Evolutionary conservation across 2,329 filamentous ascomycete species (phyloP).

Genomic region (Helotiales sp.): DNA sequence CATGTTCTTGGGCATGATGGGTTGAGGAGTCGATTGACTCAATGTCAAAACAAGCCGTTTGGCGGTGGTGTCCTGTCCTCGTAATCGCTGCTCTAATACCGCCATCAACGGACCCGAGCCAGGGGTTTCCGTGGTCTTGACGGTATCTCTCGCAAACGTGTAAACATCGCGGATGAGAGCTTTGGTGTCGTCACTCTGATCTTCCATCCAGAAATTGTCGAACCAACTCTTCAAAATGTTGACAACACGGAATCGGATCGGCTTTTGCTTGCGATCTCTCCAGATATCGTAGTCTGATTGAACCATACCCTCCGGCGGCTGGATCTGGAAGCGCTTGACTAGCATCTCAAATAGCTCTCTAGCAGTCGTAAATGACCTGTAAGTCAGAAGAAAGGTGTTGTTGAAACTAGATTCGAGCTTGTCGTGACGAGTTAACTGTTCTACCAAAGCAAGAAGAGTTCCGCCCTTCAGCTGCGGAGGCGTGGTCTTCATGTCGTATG

Average conservation of each 20-base stretch:
- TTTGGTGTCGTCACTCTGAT: conserved; percentile 80
- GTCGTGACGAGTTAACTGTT: conserved; percentile 94
- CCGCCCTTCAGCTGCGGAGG: conserved; percentile 84
- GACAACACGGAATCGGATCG: conserved; percentile 92
- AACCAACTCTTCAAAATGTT: conserved; percentile 99
- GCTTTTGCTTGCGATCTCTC: conserved; percentile 94
- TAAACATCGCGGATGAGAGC: conserved; percentile 87
- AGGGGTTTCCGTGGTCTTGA: conserved; percentile 91
- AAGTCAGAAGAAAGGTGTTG: conserved; percentile 96
- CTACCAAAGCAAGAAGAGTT: conserved; percentile 85
- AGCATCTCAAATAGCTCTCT: conserved; percentile 91
- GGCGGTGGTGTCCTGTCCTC: conserved; percentile 83
- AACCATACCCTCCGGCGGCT: conserved; percentile 82
- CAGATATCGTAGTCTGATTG: conserved; percentile 81
- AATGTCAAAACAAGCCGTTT: conserved; percentile 88
- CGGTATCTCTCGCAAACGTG: conserved; percentile 87
- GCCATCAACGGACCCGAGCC: conserved; percentile 84
- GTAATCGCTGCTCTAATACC: conserved; percentile 85
- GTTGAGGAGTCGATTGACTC: conserved; percentile 79
- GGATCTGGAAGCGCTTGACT: conserved; percentile 88
- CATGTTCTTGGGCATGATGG: conserved; percentile 98
- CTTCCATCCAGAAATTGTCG: conserved; percentile 99
- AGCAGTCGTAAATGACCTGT: conserved; percentile 91
- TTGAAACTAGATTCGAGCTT: conserved; percentile 95
- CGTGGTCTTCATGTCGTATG: conserved; percentile 83